Percentiles rank a stretch among this genome's conserved stretches.
Conservation (phyloP, 169 alveolate genomes). For the Eimeria necatrix region DNA sequence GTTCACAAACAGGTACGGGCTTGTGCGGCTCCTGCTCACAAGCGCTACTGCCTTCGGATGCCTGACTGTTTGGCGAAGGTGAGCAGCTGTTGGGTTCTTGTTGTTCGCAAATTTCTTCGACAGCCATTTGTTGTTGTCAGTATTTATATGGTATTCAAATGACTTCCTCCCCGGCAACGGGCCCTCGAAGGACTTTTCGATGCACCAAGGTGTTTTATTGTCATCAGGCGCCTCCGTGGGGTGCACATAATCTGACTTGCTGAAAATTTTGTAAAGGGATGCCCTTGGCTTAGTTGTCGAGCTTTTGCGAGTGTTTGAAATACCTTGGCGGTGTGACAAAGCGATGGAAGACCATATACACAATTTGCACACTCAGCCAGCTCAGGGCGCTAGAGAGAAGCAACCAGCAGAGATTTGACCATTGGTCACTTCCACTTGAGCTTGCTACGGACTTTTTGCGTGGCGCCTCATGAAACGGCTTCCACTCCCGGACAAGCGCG, state of each 20-base stretch:
- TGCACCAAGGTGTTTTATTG: background rate
- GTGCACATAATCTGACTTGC: background rate
- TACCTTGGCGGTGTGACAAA: background rate
- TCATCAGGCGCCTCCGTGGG: background rate
- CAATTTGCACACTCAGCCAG: background rate
- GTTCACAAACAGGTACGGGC: background rate
- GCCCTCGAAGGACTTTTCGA: background rate
- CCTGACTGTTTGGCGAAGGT: background rate
- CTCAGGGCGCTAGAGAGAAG: background rate
- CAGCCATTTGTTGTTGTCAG: background rate
- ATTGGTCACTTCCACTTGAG: background rate
- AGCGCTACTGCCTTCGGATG: slow-evolving; percentile 1
- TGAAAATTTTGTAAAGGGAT: background rate
- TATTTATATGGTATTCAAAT: slow-evolving; percentile 1
- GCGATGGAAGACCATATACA: background rate
- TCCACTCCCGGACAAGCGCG: background rate
- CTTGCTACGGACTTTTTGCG: background rate
- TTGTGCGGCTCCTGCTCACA: slow-evolving; percentile 1
- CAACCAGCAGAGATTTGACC: background rate
- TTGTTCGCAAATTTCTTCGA: background rate
- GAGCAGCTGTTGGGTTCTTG: slow-evolving; percentile 4
- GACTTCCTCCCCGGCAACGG: background rate
- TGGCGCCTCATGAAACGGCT: background rate
- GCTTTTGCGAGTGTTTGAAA: background rate
- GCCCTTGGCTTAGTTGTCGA: background rate